These are phyloP conservation scores for Aspergillus pseudoterreus DNA, from an alignment of 2,329 filamentous ascomycete species.

Conservation along the genomic window DNA sequence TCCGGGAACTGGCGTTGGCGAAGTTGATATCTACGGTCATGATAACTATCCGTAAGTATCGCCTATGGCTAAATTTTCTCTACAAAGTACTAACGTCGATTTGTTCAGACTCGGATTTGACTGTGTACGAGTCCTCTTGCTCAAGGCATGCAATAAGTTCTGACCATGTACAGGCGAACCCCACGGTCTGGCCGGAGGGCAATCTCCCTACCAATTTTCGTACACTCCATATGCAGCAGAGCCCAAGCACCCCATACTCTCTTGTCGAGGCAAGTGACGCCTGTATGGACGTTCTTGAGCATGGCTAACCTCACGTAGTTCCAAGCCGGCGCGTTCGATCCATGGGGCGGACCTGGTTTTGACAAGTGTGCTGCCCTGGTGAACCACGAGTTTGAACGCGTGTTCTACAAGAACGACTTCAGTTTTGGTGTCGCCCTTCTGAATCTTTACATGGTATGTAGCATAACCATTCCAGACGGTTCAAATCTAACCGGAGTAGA, in stretches of 20 bases:
- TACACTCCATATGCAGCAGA: conserved; percentile 54
- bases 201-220: conserved; percentile 56
- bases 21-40: conserved; percentile 64
- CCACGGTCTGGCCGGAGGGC: conserved; percentile 57
- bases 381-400: conserved; percentile 69
- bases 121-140: conserved; percentile 24
- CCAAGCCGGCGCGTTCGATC: conserved; percentile 69
- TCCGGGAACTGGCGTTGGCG: conserved; percentile 56
- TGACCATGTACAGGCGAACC: conserved; percentile 44
- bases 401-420: conserved; percentile 75
- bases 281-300: no score
- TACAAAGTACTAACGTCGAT: conserved; percentile 4
- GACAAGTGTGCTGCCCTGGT: conserved; percentile 63
- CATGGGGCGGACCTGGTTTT: conserved; percentile 70
- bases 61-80: background rate
- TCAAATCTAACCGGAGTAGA: conserved; percentile 35
- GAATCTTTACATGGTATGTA: conserved; percentile 68
- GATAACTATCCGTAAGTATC: conserved; percentile 56
- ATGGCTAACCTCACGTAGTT: conserved; percentile 44
- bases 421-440: conserved; percentile 64
- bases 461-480: background rate
- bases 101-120: conserved; percentile 35
- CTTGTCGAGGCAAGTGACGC: conserved; percentile 50
- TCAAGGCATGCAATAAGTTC: background rate
- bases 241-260: conserved; percentile 63